Percentiles rank a stretch among this genome's conserved stretches.
Conservation (phyloP, 768 basidiomycete species). For the Russula sp. region DNA sequence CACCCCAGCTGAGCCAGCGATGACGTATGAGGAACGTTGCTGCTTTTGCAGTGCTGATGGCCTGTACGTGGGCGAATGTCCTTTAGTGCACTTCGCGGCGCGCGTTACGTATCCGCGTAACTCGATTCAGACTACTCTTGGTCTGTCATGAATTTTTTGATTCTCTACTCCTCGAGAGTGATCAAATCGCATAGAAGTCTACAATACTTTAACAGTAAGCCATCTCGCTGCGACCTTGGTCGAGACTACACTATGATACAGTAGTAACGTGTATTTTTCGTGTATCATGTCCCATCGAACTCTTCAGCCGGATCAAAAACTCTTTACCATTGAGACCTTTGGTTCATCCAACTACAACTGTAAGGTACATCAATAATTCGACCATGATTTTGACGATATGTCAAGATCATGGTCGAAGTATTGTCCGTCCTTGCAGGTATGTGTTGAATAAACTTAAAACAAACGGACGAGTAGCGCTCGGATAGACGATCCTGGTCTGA, state of each 20-base stretch:
- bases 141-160: constrained; percentile 32
- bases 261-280: background rate
- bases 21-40: constrained; percentile 13
- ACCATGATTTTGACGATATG: background rate
- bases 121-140: constrained; percentile 41
- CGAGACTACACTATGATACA: background rate
- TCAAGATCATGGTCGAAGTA: constrained; percentile 1
- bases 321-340: background rate
- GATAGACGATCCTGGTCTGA: too few relatives aligned
- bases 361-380: background rate
- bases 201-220: background rate
- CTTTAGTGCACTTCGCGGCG: constrained; percentile 38
- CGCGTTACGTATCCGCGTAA: constrained; percentile 30
- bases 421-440: background rate
- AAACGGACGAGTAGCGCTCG: too few relatives aligned
- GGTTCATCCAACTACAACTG: background rate
- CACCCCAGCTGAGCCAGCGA: background rate
- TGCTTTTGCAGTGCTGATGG: background rate
- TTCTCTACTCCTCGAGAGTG: constrained; percentile 16
- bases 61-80: constrained; percentile 8
- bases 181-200: too few relatives aligned
- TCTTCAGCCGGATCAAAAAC: background rate
- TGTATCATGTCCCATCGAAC: background rate
- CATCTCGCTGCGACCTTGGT: background rate
- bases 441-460: too few relatives aligned